These are phyloP conservation scores for Acrocalymma vagum DNA, from an alignment of 2,329 filamentous ascomycete genomes.

Conservation along the genomic window DNA sequence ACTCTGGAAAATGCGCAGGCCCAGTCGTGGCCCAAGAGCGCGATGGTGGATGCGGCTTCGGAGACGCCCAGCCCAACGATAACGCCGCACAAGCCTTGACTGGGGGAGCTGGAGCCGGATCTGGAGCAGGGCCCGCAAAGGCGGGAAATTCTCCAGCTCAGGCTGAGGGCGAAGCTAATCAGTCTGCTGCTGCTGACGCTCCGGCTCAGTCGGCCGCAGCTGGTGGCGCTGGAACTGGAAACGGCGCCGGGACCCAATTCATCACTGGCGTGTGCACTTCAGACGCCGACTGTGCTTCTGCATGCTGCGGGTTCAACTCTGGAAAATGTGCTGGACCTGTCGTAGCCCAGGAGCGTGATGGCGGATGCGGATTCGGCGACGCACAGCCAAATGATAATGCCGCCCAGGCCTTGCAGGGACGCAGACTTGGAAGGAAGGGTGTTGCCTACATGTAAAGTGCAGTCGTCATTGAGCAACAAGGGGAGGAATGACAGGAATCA, in stretches of 20 bases:
- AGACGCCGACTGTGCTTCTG: slow-evolving; percentile 36
- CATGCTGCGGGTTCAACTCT: slow-evolving; percentile 36
- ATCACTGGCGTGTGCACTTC: slow-evolving; percentile 37
- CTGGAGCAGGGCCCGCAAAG: background rate
- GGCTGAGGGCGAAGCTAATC: slow-evolving; percentile 1
- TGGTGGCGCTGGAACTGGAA: slow-evolving; percentile 1
- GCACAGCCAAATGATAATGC: slow-evolving; percentile 43
- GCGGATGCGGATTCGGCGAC: slow-evolving; percentile 47
- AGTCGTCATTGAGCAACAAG: no score
- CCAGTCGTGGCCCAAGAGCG: slow-evolving; percentile 35
- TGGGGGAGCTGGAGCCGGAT: slow-evolving; percentile 7
- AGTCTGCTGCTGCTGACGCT: slow-evolving; percentile 1
- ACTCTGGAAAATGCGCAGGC: slow-evolving; percentile 42
- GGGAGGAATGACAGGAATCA: no score
- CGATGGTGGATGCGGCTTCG: slow-evolving; percentile 42
- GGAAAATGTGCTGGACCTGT: slow-evolving; percentile 42
- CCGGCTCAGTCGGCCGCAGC: background rate
- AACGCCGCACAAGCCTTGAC: slow-evolving; percentile 24
- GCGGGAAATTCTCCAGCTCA: slow-evolving; percentile 1
- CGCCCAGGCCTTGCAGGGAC: slow-evolving; percentile 32
- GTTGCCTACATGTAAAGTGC: slow-evolving; percentile 28
- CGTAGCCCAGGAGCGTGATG: slow-evolving; percentile 45
- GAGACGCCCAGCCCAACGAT: slow-evolving; percentile 31
- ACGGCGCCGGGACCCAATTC: slow-evolving; percentile 33
- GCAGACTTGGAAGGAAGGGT: slow-evolving; percentile 29